These are phyloP conservation scores for Phaeoacremonium minimum DNA, from an alignment of 2,329 filamentous ascomycete species.

Conservation along the genomic window DNA sequence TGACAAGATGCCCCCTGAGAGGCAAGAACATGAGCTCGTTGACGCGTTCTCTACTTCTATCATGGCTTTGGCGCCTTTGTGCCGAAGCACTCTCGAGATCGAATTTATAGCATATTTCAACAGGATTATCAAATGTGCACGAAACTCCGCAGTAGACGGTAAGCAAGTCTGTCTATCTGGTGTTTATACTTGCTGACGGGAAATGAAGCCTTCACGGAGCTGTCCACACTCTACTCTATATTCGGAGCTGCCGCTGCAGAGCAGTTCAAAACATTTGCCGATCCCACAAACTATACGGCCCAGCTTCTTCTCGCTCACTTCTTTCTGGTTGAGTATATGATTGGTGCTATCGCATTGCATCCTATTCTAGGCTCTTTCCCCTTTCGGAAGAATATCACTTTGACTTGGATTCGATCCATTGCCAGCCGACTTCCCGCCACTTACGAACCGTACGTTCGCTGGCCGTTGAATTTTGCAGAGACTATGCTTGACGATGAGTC, in stretches of 20 bases:
- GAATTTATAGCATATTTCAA: slow-evolving; percentile 24
- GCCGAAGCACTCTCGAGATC: slow-evolving; percentile 23
- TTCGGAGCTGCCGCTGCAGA: slow-evolving; percentile 19
- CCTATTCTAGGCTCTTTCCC: not conserved
- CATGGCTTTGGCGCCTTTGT: slow-evolving; percentile 20
- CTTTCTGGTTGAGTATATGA: slow-evolving; percentile 15
- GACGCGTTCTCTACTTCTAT: slow-evolving; percentile 22
- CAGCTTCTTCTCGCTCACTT: slow-evolving; percentile 32
- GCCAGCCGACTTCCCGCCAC: slow-evolving; percentile 21
- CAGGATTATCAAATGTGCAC: slow-evolving; percentile 17
- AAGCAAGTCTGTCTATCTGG: slow-evolving; percentile 4
- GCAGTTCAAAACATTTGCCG: slow-evolving; percentile 25
- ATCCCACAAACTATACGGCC: slow-evolving; percentile 21
- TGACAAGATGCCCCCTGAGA: slow-evolving; percentile 2
- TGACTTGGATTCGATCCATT: slow-evolving; percentile 33
- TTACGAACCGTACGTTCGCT: slow-evolving; percentile 25
- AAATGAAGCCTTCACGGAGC: slow-evolving; percentile 10
- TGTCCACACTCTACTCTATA: slow-evolving; percentile 20
- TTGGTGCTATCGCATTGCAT: not conserved
- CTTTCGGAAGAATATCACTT: slow-evolving; percentile 19
- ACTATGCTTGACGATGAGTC: not conserved
- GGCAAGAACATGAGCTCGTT: slow-evolving; percentile 14
- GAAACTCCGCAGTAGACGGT: slow-evolving; percentile 22
- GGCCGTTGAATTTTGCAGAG: slow-evolving; percentile 19
- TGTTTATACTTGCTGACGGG: not conserved